phyloP scores from a whole-genome alignment of 208 protist genomes.

The Perkinsela sp. region DNA sequence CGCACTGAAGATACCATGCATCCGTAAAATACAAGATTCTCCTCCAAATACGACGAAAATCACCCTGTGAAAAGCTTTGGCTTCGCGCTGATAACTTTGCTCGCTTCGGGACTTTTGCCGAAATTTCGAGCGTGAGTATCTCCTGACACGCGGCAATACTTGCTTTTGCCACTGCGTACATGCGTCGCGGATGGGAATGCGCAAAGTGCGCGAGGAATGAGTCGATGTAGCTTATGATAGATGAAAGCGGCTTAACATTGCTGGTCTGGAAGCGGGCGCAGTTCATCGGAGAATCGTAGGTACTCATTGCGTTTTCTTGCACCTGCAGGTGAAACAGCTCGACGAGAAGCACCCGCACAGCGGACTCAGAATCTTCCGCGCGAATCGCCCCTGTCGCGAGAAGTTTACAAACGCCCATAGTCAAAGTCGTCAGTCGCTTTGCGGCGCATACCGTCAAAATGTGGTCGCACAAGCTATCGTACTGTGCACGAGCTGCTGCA shows the following conservation, averaged over 20 bases:
- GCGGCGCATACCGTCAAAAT: background rate
- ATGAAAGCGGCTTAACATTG: background rate
- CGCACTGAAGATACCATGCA: background rate
- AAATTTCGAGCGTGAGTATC: background rate
- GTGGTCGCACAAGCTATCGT: background rate
- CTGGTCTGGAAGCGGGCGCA: background rate
- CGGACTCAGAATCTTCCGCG: background rate
- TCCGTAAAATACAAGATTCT: background rate
- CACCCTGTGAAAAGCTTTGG: background rate
- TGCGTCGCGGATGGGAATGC: background rate
- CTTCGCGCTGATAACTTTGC: background rate
- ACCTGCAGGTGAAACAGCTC: background rate
- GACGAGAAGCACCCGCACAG: background rate
- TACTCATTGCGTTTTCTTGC: background rate
- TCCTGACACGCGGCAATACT: background rate
- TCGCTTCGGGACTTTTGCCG: background rate
- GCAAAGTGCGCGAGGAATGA: background rate
- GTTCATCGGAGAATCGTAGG: background rate
- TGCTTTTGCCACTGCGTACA: background rate
- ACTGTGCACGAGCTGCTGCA: background rate
- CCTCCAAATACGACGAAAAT: background rate
- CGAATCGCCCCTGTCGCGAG: background rate
- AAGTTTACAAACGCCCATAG: background rate
- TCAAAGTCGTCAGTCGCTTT: background rate
- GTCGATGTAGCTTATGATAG: background rate